phyloP scores from a whole-genome alignment of 805 yeast species.

The Sungouiella thailandica region DNA sequence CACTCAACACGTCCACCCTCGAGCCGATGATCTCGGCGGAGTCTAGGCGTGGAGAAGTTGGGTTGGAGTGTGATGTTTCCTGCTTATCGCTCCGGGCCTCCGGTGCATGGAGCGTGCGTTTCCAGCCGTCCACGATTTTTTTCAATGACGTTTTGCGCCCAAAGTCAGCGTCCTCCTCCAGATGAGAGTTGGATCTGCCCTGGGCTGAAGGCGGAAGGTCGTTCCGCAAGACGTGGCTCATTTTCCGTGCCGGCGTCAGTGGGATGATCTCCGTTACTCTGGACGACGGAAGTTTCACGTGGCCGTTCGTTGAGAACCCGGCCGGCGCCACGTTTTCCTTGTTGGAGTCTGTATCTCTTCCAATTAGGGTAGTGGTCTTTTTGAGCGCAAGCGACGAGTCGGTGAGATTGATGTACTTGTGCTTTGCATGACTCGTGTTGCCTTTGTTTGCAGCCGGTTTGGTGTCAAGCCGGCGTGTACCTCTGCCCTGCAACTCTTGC shows the following conservation, averaged over 20 bases:
- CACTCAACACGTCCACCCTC: slow-evolving; percentile 62
- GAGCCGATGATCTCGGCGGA: slow-evolving; percentile 15
- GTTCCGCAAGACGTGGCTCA: slow-evolving; percentile 34
- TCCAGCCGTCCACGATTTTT: slow-evolving; percentile 39
- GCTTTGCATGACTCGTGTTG: not conserved
- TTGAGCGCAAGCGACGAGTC: slow-evolving; percentile 38
- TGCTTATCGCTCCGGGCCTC: not conserved
- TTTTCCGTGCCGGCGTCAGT: slow-evolving; percentile 63
- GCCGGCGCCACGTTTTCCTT: slow-evolving; percentile 2
- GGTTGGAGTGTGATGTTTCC: not conserved
- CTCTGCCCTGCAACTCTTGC: slow-evolving; percentile 18
- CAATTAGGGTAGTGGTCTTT: slow-evolving; percentile 15
- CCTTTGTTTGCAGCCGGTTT: not conserved
- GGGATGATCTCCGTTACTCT: slow-evolving; percentile 47
- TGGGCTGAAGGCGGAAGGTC: slow-evolving; percentile 3
- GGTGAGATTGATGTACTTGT: slow-evolving; percentile 32
- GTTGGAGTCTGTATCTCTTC: slow-evolving; percentile 1
- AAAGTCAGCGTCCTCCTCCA: slow-evolving; percentile 14
- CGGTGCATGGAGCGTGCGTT: slow-evolving; percentile 23
- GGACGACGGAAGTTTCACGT: slow-evolving; percentile 47
- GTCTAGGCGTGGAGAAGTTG: not conserved
- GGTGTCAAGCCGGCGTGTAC: not conserved
- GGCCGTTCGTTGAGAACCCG: slow-evolving; percentile 49
- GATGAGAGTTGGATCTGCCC: not conserved
- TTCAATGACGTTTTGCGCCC: slow-evolving; percentile 32